Evolutionary conservation across 768 basidiomycete genomes (phyloP).

Genomic region (Podaxis sp.): DNA sequence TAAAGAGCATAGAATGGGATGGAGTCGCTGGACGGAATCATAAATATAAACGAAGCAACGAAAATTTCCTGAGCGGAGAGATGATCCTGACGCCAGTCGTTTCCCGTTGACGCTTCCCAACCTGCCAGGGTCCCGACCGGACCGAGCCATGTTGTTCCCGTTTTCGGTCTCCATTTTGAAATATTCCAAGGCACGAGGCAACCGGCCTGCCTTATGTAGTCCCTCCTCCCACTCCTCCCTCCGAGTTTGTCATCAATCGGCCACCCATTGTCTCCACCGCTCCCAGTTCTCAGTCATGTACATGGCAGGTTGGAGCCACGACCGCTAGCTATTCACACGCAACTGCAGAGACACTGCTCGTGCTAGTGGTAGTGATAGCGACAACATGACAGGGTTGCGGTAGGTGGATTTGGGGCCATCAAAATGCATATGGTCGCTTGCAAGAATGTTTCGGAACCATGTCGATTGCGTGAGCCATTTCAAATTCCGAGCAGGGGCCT

Average conservation of each 20-base stretch:
- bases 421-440: constrained; percentile 8
- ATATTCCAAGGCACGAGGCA: constrained; percentile 3
- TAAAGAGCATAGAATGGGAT: constrained; percentile 12
- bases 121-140: constrained; percentile 5
- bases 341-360: neutral
- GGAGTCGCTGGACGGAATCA: constrained; percentile 13
- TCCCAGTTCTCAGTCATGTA: neutral
- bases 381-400: constrained; percentile 14
- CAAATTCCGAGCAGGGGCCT: neutral
- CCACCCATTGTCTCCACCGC: neutral
- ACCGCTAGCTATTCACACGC: neutral
- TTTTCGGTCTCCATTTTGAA: constrained; percentile 12
- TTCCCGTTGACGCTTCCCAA: constrained; percentile 12
- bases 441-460: constrained; percentile 6
- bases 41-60: constrained; percentile 16
- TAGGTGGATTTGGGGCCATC: constrained; percentile 7
- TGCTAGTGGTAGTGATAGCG: constrained; percentile 20
- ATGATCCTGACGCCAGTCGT: constrained; percentile 12
- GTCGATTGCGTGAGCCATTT: neutral
- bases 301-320: neutral
- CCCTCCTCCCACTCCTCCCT: neutral
- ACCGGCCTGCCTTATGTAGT: neutral
- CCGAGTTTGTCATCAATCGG: neutral
- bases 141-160: neutral
- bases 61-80: constrained; percentile 12